phyloP scores from a whole-genome alignment of 257 asterid species.

The Plectranthus barbatus region DNA sequence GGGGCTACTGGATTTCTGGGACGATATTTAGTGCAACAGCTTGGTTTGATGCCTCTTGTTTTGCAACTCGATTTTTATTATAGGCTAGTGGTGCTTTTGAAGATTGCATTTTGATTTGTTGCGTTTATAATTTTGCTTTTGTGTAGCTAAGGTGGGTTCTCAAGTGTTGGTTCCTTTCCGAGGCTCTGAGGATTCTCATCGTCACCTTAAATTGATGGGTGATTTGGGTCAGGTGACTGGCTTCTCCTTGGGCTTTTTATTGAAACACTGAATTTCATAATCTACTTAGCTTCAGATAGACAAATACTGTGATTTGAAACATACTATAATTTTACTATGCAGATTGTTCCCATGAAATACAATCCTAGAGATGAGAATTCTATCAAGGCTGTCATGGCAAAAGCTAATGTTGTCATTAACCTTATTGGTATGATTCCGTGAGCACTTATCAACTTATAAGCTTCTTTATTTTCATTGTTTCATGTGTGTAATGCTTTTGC shows the following conservation, averaged over 20 bases:
- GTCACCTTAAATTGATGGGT: constrained; percentile 99
- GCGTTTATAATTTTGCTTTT: constrained; percentile 1
- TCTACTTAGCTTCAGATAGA: neutral
- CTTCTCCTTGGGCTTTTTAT: constrained; percentile 1
- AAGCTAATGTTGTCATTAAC: constrained; percentile 95
- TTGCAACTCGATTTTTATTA: neutral
- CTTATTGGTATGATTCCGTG: constrained; percentile 57
- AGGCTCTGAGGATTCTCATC: constrained; percentile 85
- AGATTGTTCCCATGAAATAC: constrained; percentile 97
- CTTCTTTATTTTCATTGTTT: neutral
- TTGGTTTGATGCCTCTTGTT: constrained; percentile 44
- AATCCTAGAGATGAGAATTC: constrained; percentile 88
- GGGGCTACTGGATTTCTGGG: constrained; percentile 99
- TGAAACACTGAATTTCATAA: neutral
- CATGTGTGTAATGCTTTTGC: constrained; percentile 5
- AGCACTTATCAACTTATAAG: neutral
- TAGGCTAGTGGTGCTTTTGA: neutral
- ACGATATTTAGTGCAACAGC: constrained; percentile 85
- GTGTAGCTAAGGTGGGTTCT: constrained; percentile 88
- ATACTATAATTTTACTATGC: constrained; percentile 8
- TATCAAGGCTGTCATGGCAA: constrained; percentile 95
- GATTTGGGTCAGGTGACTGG: constrained; percentile 86
- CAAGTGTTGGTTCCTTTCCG: constrained; percentile 95
- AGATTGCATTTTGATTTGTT: constrained; percentile 7
- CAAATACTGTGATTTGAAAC: neutral